A percentile compares a stretch with the other conserved stretches of the same genome.
These are phyloP conservation scores for Clonostachys chloroleuca DNA, from an alignment of 2,329 filamentous ascomycete species.

Conservation along the genomic window DNA sequence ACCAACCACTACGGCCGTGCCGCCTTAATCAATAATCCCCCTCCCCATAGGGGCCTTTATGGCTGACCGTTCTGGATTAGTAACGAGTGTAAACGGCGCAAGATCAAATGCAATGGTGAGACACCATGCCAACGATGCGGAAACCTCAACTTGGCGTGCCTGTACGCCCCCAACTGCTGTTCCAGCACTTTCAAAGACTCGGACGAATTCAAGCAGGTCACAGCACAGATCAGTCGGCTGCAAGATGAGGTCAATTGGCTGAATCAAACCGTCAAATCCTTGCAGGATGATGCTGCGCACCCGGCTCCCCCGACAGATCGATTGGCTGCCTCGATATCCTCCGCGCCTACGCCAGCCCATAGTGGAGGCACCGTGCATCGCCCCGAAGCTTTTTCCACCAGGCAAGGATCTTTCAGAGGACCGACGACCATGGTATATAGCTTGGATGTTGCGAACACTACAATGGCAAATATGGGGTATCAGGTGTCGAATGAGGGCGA, in stretches of 20 bases:
- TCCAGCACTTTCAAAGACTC: constrained; percentile 85
- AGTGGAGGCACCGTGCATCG: constrained; percentile 28
- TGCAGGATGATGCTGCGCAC: constrained; percentile 53
- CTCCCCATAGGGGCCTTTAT: not conserved
- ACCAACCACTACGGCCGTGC: not conserved
- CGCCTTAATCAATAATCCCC: not conserved
- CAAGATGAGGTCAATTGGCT: constrained; percentile 83
- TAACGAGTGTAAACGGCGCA: constrained; percentile 71
- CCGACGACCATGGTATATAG: constrained; percentile 84
- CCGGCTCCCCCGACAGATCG: constrained; percentile 37
- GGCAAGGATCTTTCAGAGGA: constrained; percentile 68
- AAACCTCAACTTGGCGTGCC: constrained; percentile 61
- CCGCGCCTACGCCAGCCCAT: constrained; percentile 34
- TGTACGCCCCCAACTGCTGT: constrained; percentile 64
- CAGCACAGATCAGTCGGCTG: constrained; percentile 65
- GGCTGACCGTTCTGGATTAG: constrained; percentile 25
- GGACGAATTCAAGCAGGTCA: constrained; percentile 83
- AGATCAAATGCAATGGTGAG: constrained; percentile 72
- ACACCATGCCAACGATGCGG: constrained; percentile 64
- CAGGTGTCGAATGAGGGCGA: constrained; percentile 55
- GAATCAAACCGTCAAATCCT: constrained; percentile 64
- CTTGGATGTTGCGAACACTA: constrained; percentile 81
- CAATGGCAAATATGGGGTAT: constrained; percentile 86
- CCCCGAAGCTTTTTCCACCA: constrained; percentile 42
- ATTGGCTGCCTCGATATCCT: constrained; percentile 33